Evolutionary conservation across 1,284 basidiomycete species (phyloP).

Genomic region (Laetiporus sulphureus): DNA sequence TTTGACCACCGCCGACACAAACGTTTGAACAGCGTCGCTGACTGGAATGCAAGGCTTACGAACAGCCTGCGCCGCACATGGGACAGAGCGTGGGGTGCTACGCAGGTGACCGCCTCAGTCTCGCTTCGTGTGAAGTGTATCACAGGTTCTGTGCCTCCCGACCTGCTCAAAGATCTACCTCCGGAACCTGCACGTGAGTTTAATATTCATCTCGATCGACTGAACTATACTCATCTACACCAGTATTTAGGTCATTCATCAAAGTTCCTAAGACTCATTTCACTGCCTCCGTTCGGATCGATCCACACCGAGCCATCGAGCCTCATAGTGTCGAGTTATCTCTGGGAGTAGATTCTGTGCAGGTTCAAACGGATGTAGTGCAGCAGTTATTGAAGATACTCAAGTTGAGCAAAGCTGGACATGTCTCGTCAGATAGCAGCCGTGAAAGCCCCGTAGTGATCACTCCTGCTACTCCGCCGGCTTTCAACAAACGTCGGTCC

Average conservation of each 20-base stretch:
- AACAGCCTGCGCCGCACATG: conserved; percentile 56
- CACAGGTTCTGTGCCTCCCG: conserved; percentile 28
- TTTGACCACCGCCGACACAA: conserved; percentile 15
- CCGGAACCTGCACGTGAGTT: too few relatives aligned
- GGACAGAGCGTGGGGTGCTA: conserved; percentile 60
- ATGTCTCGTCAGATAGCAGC: too few relatives aligned
- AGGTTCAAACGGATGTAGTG: conserved; percentile 42
- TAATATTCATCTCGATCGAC: background rate
- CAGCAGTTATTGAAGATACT: conserved; percentile 30
- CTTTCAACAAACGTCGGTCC: conserved; percentile 1
- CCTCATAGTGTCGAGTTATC: conserved; percentile 44
- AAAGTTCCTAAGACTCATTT: conserved; percentile 38
- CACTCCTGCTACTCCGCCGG: conserved; percentile 13
- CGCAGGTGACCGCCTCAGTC: conserved; percentile 46
- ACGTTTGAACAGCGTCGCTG: conserved; percentile 40
- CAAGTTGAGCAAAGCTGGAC: too few relatives aligned
- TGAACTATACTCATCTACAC: background rate
- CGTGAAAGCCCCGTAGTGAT: too few relatives aligned
- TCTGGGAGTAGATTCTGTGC: conserved; percentile 40
- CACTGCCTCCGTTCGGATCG: conserved; percentile 44
- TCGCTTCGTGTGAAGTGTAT: conserved; percentile 45
- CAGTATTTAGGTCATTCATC: conserved; percentile 1
- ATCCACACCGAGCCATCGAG: conserved; percentile 51
- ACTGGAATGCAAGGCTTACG: conserved; percentile 54
- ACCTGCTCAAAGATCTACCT: conserved; percentile 2